Evolutionary conservation across 257 asterid genomes (phyloP).

Genomic region (Nicotiana tomentosiformis): DNA sequence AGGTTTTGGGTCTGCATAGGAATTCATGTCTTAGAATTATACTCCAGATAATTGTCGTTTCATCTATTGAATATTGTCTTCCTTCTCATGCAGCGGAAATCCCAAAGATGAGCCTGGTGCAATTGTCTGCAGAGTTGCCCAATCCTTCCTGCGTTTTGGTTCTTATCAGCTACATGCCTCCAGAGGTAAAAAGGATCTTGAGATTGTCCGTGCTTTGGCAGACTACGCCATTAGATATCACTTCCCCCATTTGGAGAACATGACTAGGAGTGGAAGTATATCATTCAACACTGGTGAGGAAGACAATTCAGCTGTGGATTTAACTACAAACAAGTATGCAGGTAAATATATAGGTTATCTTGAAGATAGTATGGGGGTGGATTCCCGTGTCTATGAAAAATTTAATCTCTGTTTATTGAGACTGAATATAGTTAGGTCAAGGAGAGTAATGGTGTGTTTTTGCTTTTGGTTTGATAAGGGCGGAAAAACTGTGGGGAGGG

Average conservation of each 20-base stretch:
- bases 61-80: not conserved
- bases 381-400: not conserved
- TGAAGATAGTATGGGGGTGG: not conserved
- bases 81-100: conserved; percentile 66
- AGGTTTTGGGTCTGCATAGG: not conserved
- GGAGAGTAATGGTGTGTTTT: not conserved
- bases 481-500: no score
- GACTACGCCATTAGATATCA: conserved; percentile 81
- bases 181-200: conserved; percentile 71
- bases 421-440: not conserved
- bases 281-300: conserved; percentile 80
- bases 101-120: conserved; percentile 99
- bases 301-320: conserved; percentile 75
- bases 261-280: conserved; percentile 60
- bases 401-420: not conserved
- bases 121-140: conserved; percentile 87
- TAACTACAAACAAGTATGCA: conserved; percentile 92
- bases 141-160: conserved; percentile 90
- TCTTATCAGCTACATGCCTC: conserved; percentile 91
- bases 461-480: no score
- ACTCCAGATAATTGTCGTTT: not conserved
- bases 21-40: not conserved
- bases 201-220: conserved; percentile 69
- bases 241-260: conserved; percentile 77
- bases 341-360: conserved; percentile 25